Conservation (phyloP, 352 stramenopile species). For the Phytopythium kandeliae region DNA sequence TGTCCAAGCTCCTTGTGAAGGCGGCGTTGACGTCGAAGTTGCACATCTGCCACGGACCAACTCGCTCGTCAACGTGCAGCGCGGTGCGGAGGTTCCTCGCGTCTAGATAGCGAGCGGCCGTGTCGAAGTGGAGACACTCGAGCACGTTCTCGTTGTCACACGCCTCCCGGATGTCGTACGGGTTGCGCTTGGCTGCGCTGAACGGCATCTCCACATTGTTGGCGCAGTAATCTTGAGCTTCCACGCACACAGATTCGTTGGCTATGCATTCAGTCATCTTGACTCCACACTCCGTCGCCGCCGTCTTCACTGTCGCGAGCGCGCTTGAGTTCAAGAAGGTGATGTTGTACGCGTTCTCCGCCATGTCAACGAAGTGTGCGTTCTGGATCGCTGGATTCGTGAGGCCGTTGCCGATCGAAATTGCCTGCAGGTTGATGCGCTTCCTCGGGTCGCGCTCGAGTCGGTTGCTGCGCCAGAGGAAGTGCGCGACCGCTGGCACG, state of each 20-base stretch:
- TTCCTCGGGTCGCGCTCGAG: slow-evolving; percentile 31
- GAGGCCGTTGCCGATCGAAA: slow-evolving; percentile 96
- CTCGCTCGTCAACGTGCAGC: slow-evolving; percentile 80
- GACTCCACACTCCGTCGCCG: slow-evolving; percentile 45
- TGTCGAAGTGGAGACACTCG: slow-evolving; percentile 82
- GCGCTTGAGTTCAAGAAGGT: slow-evolving; percentile 60
- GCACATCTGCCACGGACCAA: slow-evolving; percentile 87
- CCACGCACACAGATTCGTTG: slow-evolving; percentile 65
- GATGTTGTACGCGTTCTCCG: slow-evolving; percentile 87
- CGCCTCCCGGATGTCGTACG: slow-evolving; percentile 90
- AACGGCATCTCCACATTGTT: slow-evolving; percentile 63
- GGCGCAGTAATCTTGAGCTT: slow-evolving; percentile 89
- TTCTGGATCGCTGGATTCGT: slow-evolving; percentile 92
- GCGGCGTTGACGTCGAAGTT: slow-evolving; percentile 94
- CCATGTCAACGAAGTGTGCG: slow-evolving; percentile 82
- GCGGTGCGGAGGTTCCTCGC: slow-evolving; percentile 82
- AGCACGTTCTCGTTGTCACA: slow-evolving; percentile 93
- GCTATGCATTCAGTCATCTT: slow-evolving; percentile 89
- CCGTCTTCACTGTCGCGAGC: slow-evolving; percentile 58
- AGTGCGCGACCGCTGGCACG: slow-evolving; percentile 76
- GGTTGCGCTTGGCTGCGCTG: slow-evolving; percentile 46
- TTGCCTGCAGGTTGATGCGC: slow-evolving; percentile 89
- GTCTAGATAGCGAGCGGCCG: no score
- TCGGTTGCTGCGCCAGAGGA: slow-evolving; percentile 74
- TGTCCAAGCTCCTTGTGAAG: slow-evolving; percentile 89